phyloP scores from a whole-genome alignment of 2,329 filamentous ascomycete genomes.

The Clarireedia paspali region DNA sequence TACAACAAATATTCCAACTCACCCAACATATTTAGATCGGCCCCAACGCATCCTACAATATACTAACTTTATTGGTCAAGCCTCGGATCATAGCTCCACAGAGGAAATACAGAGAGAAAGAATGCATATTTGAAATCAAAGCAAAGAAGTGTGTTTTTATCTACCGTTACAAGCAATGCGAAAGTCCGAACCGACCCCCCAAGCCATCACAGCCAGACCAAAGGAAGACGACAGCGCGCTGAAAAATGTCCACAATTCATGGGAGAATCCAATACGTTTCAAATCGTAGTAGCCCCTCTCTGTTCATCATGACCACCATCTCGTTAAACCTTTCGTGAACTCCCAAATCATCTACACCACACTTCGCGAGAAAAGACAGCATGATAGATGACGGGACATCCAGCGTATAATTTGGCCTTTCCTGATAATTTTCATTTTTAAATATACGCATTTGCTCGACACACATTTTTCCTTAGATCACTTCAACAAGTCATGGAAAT shows the following conservation, averaged over 20 bases:
- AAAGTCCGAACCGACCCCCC: constrained; percentile 8
- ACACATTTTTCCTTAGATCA: constrained; percentile 14
- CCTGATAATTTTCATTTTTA: constrained; percentile 3
- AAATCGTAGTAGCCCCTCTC: background rate
- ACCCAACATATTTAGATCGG: no score
- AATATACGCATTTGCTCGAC: constrained; percentile 5
- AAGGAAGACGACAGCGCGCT: background rate
- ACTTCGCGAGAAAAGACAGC: background rate
- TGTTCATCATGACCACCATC: background rate
- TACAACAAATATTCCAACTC: no score
- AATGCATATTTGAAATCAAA: background rate
- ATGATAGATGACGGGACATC: background rate
- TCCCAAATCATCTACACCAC: background rate
- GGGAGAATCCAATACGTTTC: background rate
- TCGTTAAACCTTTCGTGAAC: background rate
- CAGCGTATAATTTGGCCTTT: background rate
- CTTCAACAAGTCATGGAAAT: constrained; percentile 2
- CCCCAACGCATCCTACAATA: no score
- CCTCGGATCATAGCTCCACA: no score
- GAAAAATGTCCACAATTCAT: background rate
- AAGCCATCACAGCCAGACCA: background rate
- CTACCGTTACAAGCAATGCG: constrained; percentile 18
- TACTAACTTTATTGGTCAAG: no score
- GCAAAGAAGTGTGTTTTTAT: constrained; percentile 11
- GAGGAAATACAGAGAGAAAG: no score